Evolutionary conservation across 345 rosid genomes (phyloP).

Genomic region (Bretschneidera sinensis): DNA sequence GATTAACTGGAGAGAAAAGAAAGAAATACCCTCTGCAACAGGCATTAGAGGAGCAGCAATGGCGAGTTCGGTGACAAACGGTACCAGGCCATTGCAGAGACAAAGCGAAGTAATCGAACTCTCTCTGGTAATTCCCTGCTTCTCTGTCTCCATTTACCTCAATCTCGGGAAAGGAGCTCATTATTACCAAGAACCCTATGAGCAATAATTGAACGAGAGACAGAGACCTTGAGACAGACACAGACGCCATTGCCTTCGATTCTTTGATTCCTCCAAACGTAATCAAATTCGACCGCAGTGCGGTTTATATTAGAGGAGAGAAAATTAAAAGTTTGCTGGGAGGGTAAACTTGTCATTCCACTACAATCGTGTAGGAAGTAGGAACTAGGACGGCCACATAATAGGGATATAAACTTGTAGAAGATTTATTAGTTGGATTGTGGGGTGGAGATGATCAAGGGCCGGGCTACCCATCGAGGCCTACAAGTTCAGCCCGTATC

Average conservation of each 20-base stretch:
- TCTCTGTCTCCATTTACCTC: slow-evolving; percentile 2
- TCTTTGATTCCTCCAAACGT: too few relatives aligned
- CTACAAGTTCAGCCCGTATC: too few relatives aligned
- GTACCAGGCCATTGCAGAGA: slow-evolving; percentile 91
- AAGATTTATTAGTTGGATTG: too few relatives aligned
- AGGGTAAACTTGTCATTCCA: too few relatives aligned
- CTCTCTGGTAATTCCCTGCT: slow-evolving; percentile 40
- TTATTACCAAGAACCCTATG: not conserved
- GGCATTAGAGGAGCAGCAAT: slow-evolving; percentile 81
- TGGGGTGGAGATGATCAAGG: too few relatives aligned
- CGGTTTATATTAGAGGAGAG: too few relatives aligned
- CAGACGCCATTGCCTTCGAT: slow-evolving; percentile 13
- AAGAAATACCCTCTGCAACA: slow-evolving; percentile 71
- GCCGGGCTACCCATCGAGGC: too few relatives aligned
- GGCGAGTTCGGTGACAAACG: slow-evolving; percentile 57
- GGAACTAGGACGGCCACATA: too few relatives aligned
- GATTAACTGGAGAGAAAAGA: not conserved
- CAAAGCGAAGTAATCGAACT: slow-evolving; percentile 88
- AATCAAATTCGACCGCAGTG: too few relatives aligned
- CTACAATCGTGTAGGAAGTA: too few relatives aligned
- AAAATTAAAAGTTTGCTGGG: too few relatives aligned
- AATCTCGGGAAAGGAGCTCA: not conserved
- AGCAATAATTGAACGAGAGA: not conserved
- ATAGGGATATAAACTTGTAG: too few relatives aligned
- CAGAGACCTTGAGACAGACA: slow-evolving; percentile 13